Conservation (phyloP, 2,329 filamentous ascomycete species). For the Graphilbum ipis-grandicollis region DNA sequence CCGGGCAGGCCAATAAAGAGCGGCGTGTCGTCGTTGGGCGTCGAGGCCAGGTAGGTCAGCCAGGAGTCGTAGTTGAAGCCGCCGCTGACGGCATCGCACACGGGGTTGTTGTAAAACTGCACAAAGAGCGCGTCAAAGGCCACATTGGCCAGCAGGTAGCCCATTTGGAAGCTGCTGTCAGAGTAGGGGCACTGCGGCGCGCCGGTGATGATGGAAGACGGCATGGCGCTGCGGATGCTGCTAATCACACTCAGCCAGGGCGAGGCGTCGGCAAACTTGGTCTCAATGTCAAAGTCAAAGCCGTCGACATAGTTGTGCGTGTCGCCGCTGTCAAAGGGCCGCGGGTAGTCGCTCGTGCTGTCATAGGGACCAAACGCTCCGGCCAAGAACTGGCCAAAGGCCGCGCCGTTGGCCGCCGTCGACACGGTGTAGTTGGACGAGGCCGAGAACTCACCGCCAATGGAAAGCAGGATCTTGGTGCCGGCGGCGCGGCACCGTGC, state of each 20-base stretch:
- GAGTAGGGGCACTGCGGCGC: conserved; percentile 26
- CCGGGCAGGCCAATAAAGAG: conserved; percentile 22
- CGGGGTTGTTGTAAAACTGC: conserved; percentile 30
- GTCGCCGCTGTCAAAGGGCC: conserved; percentile 23
- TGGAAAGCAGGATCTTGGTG: conserved; percentile 47
- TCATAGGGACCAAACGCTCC: conserved; percentile 19
- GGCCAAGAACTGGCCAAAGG: conserved; percentile 22
- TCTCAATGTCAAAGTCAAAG: conserved; percentile 33
- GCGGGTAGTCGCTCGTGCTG: conserved; percentile 12
- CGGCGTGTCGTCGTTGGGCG: conserved; percentile 18
- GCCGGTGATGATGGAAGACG: conserved; percentile 24
- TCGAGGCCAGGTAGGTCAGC: conserved; percentile 15
- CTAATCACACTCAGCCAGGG: conserved; percentile 7
- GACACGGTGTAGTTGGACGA: conserved; percentile 18
- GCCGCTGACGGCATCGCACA: conserved; percentile 17
- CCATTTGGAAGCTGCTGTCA: conserved; percentile 23
- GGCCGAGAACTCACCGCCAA: conserved; percentile 31
- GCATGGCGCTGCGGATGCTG: conserved; percentile 6
- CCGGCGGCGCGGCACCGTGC: conserved; percentile 34
- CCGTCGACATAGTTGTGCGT: conserved; percentile 28
- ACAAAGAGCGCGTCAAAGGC: conserved; percentile 25
- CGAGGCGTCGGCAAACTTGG: conserved; percentile 9
- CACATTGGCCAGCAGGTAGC: conserved; percentile 19
- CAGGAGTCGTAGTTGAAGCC: conserved; percentile 21
- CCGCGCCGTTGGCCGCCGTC: conserved; percentile 11